phyloP scores from a whole-genome alignment of 2,329 filamentous ascomycete species.

The Fusarium papillatum region DNA sequence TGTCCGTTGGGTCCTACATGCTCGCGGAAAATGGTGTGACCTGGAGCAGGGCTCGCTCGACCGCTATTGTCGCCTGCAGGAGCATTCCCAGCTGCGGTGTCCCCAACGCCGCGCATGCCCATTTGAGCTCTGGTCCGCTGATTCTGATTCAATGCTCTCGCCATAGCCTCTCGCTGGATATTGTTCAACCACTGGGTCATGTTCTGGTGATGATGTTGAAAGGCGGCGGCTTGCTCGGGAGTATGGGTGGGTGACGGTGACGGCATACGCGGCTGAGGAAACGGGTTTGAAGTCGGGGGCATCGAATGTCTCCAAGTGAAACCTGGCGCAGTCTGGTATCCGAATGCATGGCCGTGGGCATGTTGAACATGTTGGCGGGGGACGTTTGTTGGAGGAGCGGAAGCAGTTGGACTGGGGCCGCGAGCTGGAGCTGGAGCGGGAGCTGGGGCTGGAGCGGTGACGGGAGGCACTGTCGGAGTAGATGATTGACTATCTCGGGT shows the following conservation, averaged over 20 bases:
- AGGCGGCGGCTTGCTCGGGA: constrained; percentile 46
- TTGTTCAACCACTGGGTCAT: constrained; percentile 61
- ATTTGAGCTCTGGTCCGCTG: constrained; percentile 57
- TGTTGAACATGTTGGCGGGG: constrained; percentile 39
- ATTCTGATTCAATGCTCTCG: constrained; percentile 58
- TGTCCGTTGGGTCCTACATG: constrained; percentile 50
- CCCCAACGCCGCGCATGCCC: constrained; percentile 57
- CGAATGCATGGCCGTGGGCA: constrained; percentile 36
- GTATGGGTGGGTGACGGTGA: constrained; percentile 48
- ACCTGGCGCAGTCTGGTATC: constrained; percentile 46
- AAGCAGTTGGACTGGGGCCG: constrained; percentile 45
- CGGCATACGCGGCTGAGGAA: constrained; percentile 48
- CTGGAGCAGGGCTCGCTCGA: constrained; percentile 48
- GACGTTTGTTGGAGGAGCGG: constrained; percentile 37
- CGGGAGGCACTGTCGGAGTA: constrained; percentile 38
- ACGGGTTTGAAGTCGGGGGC: constrained; percentile 42
- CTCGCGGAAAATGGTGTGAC: constrained; percentile 50
- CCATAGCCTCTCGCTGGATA: constrained; percentile 61
- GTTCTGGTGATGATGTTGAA: constrained; percentile 56
- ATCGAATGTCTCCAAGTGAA: constrained; percentile 47
- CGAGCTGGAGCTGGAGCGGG: constrained; percentile 29
- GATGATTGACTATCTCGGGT: constrained; percentile 46
- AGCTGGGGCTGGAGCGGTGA: constrained; percentile 14
- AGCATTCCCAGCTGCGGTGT: constrained; percentile 40
- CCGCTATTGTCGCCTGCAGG: constrained; percentile 43